Percentiles rank a stretch among this genome's conserved stretches.
Conservation (phyloP, 2,329 filamentous ascomycete species). For the Diaporthe batatas region DNA sequence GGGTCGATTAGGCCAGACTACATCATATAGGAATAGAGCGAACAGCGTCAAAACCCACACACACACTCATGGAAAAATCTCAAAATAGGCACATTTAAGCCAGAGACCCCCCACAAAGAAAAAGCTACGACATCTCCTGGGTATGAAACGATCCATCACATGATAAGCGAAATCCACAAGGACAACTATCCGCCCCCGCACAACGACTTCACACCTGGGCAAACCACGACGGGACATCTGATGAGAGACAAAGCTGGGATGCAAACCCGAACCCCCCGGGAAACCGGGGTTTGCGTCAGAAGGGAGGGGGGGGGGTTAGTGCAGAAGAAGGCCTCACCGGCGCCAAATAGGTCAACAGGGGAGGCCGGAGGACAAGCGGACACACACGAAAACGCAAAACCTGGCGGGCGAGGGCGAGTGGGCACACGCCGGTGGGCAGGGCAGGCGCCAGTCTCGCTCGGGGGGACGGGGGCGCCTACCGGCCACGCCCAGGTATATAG, state of each 20-base stretch:
- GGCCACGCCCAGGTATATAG: not conserved
- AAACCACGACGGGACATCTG: too few species aligned
- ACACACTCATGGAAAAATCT: not conserved
- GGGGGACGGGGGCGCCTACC: too few species aligned
- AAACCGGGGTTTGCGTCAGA: not conserved
- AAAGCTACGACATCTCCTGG: not conserved
- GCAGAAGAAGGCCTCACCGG: not conserved
- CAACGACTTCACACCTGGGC: not conserved
- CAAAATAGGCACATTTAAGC: not conserved
- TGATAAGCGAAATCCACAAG: not conserved
- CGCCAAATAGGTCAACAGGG: not conserved
- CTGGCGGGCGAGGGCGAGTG: too few species aligned
- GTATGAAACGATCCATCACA: not conserved
- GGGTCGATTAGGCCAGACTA: slow-evolving; percentile 45
- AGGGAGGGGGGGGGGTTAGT: too few species aligned
- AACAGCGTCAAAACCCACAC: not conserved
- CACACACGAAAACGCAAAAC: not conserved
- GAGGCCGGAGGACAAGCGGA: not conserved
- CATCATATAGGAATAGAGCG: not conserved
- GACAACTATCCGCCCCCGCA: not conserved
- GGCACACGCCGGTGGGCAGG: too few species aligned
- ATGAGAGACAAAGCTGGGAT: too few species aligned
- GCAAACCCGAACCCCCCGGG: not conserved
- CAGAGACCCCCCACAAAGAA: not conserved
- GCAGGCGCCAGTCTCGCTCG: too few species aligned